Conservation (phyloP, 2,329 filamentous ascomycete genomes). For the Tolypocladium amazonense region DNA sequence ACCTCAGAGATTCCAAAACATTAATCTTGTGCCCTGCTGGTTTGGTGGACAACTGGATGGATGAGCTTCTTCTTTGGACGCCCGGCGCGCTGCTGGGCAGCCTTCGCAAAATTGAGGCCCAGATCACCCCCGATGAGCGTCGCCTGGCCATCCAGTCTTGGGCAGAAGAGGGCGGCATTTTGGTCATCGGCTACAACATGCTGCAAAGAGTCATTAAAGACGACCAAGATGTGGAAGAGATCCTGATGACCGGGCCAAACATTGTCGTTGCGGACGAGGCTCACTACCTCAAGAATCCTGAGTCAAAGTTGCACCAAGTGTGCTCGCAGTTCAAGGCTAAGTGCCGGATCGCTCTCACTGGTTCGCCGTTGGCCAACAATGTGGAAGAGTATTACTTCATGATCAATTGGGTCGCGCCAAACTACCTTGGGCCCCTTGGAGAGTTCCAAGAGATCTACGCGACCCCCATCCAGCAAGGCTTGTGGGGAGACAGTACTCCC, state of each 20-base stretch:
- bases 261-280: slow-evolving; percentile 81
- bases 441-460: slow-evolving; percentile 66
- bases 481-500: slow-evolving; percentile 52
- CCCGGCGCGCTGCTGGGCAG: slow-evolving; percentile 43
- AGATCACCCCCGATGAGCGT: slow-evolving; percentile 25
- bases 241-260: slow-evolving; percentile 51
- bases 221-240: slow-evolving; percentile 22
- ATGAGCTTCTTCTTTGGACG: slow-evolving; percentile 66
- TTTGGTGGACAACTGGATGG: slow-evolving; percentile 71
- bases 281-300: slow-evolving; percentile 62
- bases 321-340: slow-evolving; percentile 52
- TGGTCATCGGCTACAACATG: slow-evolving; percentile 68
- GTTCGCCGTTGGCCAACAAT: slow-evolving; percentile 77
- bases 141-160: slow-evolving; percentile 42
- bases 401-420: slow-evolving; percentile 77
- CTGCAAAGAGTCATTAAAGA: slow-evolving; percentile 35
- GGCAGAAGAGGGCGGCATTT: slow-evolving; percentile 54
- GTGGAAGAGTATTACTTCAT: slow-evolving; percentile 78
- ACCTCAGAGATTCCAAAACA: slow-evolving; percentile 51
- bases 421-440: slow-evolving; percentile 56
- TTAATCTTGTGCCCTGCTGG: slow-evolving; percentile 67
- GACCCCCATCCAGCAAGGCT: slow-evolving; percentile 61
- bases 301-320: slow-evolving; percentile 38
- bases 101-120: slow-evolving; percentile 43
- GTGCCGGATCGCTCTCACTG: slow-evolving; percentile 73